These are phyloP conservation scores for Talaromyces sp. DNA, from an alignment of 2,329 filamentous ascomycete species.

Conservation along the genomic window DNA sequence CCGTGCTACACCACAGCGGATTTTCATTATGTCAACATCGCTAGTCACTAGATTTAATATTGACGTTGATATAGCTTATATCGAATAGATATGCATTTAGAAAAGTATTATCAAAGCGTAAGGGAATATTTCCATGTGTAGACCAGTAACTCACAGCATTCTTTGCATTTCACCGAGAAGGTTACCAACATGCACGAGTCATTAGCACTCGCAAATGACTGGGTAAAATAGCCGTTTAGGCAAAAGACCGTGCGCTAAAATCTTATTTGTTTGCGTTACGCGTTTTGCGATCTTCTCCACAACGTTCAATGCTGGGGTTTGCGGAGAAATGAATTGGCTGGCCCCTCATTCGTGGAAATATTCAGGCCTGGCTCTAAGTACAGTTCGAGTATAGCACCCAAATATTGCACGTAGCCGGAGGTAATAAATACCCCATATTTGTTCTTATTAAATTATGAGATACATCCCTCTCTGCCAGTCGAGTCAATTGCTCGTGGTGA, in stretches of 20 bases:
- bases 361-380: background rate
- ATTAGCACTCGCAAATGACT: background rate
- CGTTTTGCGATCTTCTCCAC: background rate
- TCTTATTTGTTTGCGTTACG: background rate
- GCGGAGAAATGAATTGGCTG: background rate
- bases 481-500: background rate
- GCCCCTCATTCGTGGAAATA: background rate
- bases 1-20: conserved; percentile 38
- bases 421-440: background rate
- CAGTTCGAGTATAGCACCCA: background rate
- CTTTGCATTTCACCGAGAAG: no score
- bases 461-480: background rate
- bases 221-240: background rate
- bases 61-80: background rate
- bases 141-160: background rate
- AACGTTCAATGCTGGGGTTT: background rate
- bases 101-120: background rate
- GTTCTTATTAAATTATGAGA: background rate
- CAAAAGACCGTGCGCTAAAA: background rate
- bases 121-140: background rate
- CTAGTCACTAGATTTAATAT: background rate
- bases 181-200: background rate
- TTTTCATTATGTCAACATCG: conserved; percentile 30
- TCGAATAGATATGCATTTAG: no score
- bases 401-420: background rate